Percentiles rank a stretch among this genome's conserved stretches.
Conservation (phyloP, 768 basidiomycete genomes). For the Cubamyces lactineus region DNA sequence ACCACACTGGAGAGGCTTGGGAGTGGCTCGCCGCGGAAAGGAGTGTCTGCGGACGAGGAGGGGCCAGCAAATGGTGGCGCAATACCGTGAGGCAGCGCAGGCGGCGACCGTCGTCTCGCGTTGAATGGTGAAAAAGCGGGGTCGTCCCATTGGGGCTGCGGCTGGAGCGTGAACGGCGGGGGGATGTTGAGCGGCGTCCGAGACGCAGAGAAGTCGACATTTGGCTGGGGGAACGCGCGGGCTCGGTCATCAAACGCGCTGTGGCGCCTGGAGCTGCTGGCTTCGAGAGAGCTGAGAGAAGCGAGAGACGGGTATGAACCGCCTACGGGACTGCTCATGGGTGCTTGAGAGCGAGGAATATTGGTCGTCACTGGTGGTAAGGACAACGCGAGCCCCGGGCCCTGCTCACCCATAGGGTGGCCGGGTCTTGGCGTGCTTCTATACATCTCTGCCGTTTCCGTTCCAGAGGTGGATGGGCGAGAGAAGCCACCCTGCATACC, state of each 20-base stretch:
- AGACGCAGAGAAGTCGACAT: conserved; percentile 29
- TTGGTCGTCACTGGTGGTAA: conserved; percentile 19
- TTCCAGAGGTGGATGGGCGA: conserved; percentile 19
- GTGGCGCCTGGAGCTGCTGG: conserved; percentile 4
- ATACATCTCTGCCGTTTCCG: conserved; percentile 18
- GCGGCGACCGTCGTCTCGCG: conserved; percentile 30
- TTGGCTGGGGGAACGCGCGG: conserved; percentile 24
- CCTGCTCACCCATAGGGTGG: conserved; percentile 17
- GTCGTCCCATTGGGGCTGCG: conserved; percentile 67
- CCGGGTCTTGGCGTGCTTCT: conserved; percentile 15
- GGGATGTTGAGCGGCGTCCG: conserved; percentile 36
- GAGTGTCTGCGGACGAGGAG: conserved; percentile 14
- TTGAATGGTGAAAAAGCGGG: conserved; percentile 37
- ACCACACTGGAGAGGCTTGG: conserved; percentile 19
- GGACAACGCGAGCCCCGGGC: conserved; percentile 17
- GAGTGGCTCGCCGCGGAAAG: conserved; percentile 17
- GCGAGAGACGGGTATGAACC: conserved; percentile 14
- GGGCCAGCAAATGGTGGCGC: conserved; percentile 11
- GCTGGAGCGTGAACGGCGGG: conserved; percentile 69
- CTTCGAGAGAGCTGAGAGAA: conserved; percentile 18
- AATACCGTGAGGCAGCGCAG: conserved; percentile 9
- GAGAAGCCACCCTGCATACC: conserved; percentile 12
- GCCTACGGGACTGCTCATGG: conserved; percentile 13
- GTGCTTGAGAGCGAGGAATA: conserved; percentile 13
- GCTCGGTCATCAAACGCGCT: conserved; percentile 15